Evolutionary conservation across 2,329 filamentous ascomycete genomes (phyloP), one percentile per base, ranked within the genome.

Genomic region (Lanzia echinophila): DNA sequence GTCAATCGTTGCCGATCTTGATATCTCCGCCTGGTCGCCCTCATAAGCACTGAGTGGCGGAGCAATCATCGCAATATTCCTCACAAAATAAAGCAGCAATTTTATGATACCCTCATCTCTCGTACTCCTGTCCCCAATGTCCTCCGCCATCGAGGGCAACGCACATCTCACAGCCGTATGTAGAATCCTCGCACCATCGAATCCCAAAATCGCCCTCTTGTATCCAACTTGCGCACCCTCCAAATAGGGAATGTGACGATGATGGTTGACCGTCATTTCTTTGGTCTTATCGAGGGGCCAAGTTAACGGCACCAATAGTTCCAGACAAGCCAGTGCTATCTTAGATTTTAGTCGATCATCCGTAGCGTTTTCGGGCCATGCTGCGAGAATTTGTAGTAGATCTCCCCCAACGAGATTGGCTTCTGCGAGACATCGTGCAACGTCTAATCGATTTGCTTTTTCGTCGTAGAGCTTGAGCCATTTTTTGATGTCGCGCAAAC

Each of bases 401-500:
- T 99, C 94, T 48, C 89, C 88, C 66, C 86, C 86, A 54, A 97
- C 82, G n/a, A 99, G 72, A 66, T 96, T 96, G 43, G 90, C 87
- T 70, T 97, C 90, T 66, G 90, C 86, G 62, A 97, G 77, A 69
- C 90, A 96, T 72, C 94, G 81, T 57, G 92, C 91, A 56, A 99
- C 94, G 68, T 99, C 94, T 77, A 95, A 87, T 61, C 92, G 86
- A 68, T 96, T 95, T 60, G 86, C 83, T 69, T 95, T 95, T 68
- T 95, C 88, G 70, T 96, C 91, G 76, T 94, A 94, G 59, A 96
- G 83, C 63, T 90, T 90, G 62, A 99, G 79, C 94, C 94, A 99
- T 81, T 87, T 86, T 68, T 94, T 92, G 52, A 99, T 79, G 72
- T 99, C 94, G 58, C 92, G 90, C 54, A 99, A 77, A 66, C 91